These are phyloP conservation scores for Neopestalotiopsis clavispora DNA, from an alignment of 2,329 filamentous ascomycete species.

Conservation along the genomic window DNA sequence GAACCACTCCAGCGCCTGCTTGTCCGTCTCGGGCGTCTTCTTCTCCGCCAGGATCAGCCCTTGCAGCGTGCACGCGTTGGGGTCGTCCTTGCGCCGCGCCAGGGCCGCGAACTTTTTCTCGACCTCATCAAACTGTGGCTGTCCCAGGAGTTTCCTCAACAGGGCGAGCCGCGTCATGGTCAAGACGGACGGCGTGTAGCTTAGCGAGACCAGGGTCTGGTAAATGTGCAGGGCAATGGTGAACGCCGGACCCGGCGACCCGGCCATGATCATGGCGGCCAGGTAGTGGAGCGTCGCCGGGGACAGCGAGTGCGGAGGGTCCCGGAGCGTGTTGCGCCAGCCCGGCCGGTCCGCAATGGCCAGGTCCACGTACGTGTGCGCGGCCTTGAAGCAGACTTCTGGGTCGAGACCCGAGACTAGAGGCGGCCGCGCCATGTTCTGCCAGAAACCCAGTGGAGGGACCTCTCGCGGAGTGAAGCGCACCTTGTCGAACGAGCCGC, in stretches of 20 bases:
- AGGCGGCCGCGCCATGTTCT: conserved; percentile 2
- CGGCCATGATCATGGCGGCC: conserved; percentile 30
- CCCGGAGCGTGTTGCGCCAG: conserved; percentile 17
- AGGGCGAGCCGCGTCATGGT: conserved; percentile 33
- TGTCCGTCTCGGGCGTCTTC: conserved; percentile 17
- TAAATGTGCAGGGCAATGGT: conserved; percentile 40
- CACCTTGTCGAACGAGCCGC: conserved; percentile 16
- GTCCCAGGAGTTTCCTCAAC: conserved; percentile 15
- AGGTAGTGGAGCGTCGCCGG: conserved; percentile 37
- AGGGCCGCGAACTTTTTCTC: conserved; percentile 27
- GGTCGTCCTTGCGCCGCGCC: background rate
- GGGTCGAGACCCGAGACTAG: background rate
- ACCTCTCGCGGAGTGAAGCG: conserved; percentile 33
- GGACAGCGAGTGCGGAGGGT: conserved; percentile 29
- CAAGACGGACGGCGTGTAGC: conserved; percentile 42
- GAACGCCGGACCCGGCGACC: conserved; percentile 16
- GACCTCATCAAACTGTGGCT: conserved; percentile 25
- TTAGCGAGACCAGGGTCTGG: conserved; percentile 34
- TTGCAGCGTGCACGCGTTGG: conserved; percentile 43
- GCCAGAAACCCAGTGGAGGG: conserved; percentile 34
- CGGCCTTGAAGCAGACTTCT: conserved; percentile 10
- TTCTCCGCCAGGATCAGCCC: conserved; percentile 32
- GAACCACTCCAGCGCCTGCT: conserved; percentile 15
- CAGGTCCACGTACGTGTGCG: conserved; percentile 1
- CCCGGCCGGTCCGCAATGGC: background rate